A percentile compares a stretch with the other conserved stretches of the same genome.
Conservation (phyloP, 148 eudicot genomes). For the Suaeda aralocaspica region DNA sequence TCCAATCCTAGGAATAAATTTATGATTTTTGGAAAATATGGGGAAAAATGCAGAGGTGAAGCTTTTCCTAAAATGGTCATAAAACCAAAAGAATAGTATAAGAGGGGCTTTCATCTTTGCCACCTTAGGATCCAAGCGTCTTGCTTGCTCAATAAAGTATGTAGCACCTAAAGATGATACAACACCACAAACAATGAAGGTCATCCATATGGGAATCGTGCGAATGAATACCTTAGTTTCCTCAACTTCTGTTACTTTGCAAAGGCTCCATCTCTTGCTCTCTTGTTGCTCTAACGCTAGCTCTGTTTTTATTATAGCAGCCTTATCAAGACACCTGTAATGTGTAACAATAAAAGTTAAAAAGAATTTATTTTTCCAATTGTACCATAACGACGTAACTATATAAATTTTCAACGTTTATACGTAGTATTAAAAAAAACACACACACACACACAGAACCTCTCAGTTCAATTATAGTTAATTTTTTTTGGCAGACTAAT, state of each 20-base stretch:
- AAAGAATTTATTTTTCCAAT: too few species aligned
- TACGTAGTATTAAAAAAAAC: too few species aligned
- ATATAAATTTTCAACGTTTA: too few species aligned
- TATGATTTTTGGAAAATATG: background rate
- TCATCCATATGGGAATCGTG: conserved; percentile 40
- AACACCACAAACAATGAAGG: conserved; percentile 39
- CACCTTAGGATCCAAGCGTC: conserved; percentile 24
- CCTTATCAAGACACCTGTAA: conserved; percentile 44
- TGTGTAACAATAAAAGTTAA: too few species aligned
- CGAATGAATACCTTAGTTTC: conserved; percentile 36
- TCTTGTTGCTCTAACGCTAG: conserved; percentile 15
- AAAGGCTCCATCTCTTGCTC: conserved; percentile 34
- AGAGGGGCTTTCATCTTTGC: background rate
- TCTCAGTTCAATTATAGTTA: too few species aligned
- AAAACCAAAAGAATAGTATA: conserved; percentile 4
- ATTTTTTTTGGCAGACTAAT: too few species aligned
- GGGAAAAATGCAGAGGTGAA: background rate
- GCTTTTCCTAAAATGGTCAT: background rate
- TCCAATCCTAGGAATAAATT: conserved; percentile 21
- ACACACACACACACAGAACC: too few species aligned
- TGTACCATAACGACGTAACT: too few species aligned
- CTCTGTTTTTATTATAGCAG: conserved; percentile 26
- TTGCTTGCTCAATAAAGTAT: conserved; percentile 54
- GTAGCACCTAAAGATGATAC: conserved; percentile 39
- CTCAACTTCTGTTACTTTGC: conserved; percentile 37